These are phyloP conservation scores for Cryphonectria japonica DNA, from an alignment of 2,329 filamentous ascomycete genomes.

Conservation along the genomic window DNA sequence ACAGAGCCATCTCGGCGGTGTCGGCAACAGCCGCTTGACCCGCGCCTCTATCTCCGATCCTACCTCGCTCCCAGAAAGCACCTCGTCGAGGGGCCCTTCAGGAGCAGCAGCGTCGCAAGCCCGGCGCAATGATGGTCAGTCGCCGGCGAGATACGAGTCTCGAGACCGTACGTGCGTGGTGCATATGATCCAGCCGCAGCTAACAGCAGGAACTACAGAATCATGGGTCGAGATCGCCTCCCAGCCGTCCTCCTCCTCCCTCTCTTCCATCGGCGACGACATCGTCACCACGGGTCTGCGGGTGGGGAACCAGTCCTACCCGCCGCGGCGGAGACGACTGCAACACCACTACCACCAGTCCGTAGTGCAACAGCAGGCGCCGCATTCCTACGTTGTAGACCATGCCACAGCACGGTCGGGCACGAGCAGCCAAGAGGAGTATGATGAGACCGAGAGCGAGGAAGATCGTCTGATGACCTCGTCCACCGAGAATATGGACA, in stretches of 20 bases:
- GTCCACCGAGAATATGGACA: conserved; percentile 57
- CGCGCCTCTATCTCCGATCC: conserved; percentile 27
- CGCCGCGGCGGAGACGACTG: conserved; percentile 60
- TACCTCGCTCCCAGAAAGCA: conserved; percentile 28
- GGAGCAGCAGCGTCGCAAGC: conserved; percentile 31
- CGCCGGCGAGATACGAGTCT: neutral
- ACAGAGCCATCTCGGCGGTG: conserved; percentile 30
- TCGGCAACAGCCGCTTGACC: conserved; percentile 19
- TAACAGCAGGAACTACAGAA: conserved; percentile 60
- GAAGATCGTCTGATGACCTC: conserved; percentile 70
- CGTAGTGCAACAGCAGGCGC: conserved; percentile 41
- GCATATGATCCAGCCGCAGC: conserved; percentile 21
- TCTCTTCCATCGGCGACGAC: conserved; percentile 84
- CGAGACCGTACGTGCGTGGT: neutral
- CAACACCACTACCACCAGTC: conserved; percentile 46
- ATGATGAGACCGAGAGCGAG: conserved; percentile 90
- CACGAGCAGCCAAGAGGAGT: conserved; percentile 87
- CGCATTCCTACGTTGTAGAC: conserved; percentile 41
- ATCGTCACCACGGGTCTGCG: conserved; percentile 87
- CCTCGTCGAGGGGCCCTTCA: conserved; percentile 2
- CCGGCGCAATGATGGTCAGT: conserved; percentile 42
- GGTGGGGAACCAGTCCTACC: conserved; percentile 68
- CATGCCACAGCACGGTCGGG: conserved; percentile 48
- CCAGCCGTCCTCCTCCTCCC: conserved; percentile 88
- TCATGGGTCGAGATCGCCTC: conserved; percentile 96